Evolutionary conservation across 139 green algal species (phyloP).

Genomic region (Chlamydomonas sp.): DNA sequence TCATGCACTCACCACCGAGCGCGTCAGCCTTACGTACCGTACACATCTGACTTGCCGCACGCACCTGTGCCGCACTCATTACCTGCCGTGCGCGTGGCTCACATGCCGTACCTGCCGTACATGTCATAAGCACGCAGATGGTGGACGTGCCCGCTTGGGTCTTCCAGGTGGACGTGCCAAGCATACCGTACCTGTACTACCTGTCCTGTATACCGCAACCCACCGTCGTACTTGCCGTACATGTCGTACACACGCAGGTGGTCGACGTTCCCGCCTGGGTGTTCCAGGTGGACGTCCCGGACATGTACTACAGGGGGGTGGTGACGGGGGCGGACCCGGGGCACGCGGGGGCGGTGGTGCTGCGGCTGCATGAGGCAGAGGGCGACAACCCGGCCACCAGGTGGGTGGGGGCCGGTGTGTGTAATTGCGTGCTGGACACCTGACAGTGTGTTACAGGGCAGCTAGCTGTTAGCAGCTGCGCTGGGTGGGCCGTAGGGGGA

Average conservation of each 20-base stretch:
- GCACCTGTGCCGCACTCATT: no score
- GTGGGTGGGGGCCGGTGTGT: neutral
- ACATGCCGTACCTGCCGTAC: neutral
- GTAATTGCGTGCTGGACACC: neutral
- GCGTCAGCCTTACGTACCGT: no score
- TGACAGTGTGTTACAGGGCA: no score
- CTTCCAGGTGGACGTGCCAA: no score
- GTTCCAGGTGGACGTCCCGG: neutral
- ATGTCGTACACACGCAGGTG: neutral
- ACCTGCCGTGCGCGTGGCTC: neutral
- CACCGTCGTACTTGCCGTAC: no score
- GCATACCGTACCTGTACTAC: neutral
- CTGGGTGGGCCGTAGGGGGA: no score
- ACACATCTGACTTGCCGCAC: no score
- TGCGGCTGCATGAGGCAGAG: neutral
- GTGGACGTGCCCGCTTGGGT: no score
- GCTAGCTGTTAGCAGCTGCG: no score
- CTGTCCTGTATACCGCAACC: no score
- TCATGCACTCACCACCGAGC: no score
- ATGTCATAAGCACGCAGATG: no score
- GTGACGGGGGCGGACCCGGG: neutral
- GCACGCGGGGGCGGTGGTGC: neutral
- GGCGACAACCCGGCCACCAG: neutral
- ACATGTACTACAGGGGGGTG: neutral
- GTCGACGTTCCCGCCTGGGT: constrained; percentile 12